phyloP scores from a whole-genome alignment of 2,329 filamentous ascomycete genomes.

The Fusarium pseudocircinatum region DNA sequence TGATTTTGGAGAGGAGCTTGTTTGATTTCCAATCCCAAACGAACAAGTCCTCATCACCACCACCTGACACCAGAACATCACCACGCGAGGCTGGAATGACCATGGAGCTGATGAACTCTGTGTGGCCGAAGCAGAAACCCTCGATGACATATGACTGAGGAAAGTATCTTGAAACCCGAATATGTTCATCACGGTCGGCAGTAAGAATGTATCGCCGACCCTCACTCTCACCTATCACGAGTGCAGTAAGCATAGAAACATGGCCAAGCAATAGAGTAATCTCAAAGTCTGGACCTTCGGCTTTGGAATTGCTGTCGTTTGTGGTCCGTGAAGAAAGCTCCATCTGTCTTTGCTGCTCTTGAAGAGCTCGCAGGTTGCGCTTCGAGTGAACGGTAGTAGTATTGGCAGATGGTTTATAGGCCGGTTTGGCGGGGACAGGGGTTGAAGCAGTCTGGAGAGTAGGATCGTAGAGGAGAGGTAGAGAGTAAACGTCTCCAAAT shows the following conservation, averaged over 20 bases:
- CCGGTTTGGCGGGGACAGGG: constrained; percentile 40
- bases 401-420: constrained; percentile 62
- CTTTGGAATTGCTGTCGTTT: constrained; percentile 42
- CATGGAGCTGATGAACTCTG: constrained; percentile 82
- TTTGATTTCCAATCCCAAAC: constrained; percentile 83
- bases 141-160: constrained; percentile 91
- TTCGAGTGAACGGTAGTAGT: constrained; percentile 70
- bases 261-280: constrained; percentile 86
- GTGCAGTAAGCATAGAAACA: constrained; percentile 90
- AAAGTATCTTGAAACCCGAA: constrained; percentile 83
- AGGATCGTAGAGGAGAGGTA: constrained; percentile 68
- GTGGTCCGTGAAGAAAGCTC: constrained; percentile 45
- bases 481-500: constrained; percentile 93
- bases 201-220: constrained; percentile 63
- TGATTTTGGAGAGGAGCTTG: constrained; percentile 62
- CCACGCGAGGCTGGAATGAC: constrained; percentile 67
- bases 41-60: constrained; percentile 81
- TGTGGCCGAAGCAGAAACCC: constrained; percentile 87
- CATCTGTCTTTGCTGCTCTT: constrained; percentile 64
- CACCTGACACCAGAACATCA: constrained; percentile 82
- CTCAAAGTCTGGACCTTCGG: constrained; percentile 68
- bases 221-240: constrained; percentile 63
- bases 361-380: constrained; percentile 68
- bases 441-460: constrained; percentile 25
- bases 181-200: constrained; percentile 73